Conservation (phyloP, 2,329 filamentous ascomycete species). For the Pseudonectria buxi region DNA sequence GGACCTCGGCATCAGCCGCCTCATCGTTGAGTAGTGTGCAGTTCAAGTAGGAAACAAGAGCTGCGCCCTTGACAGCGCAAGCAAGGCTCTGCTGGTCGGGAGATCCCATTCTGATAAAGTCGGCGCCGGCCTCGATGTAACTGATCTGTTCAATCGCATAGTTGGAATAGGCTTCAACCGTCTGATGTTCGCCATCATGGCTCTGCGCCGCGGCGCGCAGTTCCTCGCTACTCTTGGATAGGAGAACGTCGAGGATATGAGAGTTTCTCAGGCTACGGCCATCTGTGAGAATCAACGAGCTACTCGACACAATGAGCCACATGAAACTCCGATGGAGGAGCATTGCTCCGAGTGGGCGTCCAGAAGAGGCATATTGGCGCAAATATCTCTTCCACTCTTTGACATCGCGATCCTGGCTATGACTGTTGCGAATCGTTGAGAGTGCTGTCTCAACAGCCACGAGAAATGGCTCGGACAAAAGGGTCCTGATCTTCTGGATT, state of each 20-base stretch:
- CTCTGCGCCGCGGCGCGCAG: conserved; percentile 30
- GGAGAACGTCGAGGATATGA: conserved; percentile 68
- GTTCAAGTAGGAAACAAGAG: conserved; percentile 76
- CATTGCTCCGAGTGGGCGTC: conserved; percentile 83
- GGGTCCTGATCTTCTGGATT: conserved; percentile 61
- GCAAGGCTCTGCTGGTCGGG: conserved; percentile 81
- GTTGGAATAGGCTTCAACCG: conserved; percentile 58
- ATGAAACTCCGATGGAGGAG: conserved; percentile 84
- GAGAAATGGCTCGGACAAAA: conserved; percentile 80
- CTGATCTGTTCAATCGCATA: conserved; percentile 78
- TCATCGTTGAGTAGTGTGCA: conserved; percentile 79
- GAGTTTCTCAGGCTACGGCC: conserved; percentile 50
- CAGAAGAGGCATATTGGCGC: conserved; percentile 72
- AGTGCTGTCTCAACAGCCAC: conserved; percentile 83
- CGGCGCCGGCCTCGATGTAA: conserved; percentile 78
- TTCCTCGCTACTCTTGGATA: conserved; percentile 45
- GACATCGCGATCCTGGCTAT: conserved; percentile 55
- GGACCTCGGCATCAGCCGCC: conserved; percentile 66
- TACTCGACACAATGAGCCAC: conserved; percentile 71
- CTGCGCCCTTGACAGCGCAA: conserved; percentile 76
- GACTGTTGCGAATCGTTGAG: conserved; percentile 80
- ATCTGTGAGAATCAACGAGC: conserved; percentile 64
- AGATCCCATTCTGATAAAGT: conserved; percentile 76
- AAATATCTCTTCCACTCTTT: conserved; percentile 85
- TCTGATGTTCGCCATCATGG: conserved; percentile 46